Evolutionary conservation across 331 rosid species (phyloP).

Genomic region (Erythrophleum ivorense): DNA sequence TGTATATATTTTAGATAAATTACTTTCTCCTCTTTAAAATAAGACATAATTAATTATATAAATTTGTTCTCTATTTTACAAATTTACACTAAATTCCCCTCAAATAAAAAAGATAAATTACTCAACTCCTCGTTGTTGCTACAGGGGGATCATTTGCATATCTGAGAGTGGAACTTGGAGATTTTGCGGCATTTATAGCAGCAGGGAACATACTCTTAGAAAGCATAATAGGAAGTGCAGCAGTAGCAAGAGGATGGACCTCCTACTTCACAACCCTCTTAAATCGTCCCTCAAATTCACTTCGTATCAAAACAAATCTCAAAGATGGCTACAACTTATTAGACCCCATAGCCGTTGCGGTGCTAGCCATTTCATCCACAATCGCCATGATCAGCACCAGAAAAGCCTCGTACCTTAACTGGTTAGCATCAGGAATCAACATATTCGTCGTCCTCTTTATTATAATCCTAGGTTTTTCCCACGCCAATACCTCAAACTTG

Average conservation of each 20-base stretch:
- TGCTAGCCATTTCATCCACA: constrained; percentile 46
- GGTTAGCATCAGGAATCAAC: constrained; percentile 76
- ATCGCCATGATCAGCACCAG: constrained; percentile 68
- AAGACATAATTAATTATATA: too few relatives aligned
- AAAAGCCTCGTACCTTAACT: constrained; percentile 67
- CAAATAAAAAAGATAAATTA: too few relatives aligned
- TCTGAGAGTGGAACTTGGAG: constrained; percentile 46
- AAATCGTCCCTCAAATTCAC: constrained; percentile 55
- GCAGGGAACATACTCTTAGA: constrained; percentile 79
- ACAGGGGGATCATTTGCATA: too few relatives aligned
- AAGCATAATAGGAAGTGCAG: constrained; percentile 61
- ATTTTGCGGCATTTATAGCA: constrained; percentile 71
- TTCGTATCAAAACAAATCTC: constrained; percentile 58
- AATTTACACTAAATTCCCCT: too few relatives aligned
- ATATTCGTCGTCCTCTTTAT: constrained; percentile 58
- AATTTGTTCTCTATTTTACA: too few relatives aligned
- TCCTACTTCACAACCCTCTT: constrained; percentile 72
- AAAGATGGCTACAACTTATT: constrained; percentile 56
- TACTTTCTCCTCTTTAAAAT: too few relatives aligned
- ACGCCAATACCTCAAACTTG: constrained; percentile 62
- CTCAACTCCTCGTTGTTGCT: too few relatives aligned
- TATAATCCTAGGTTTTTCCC: constrained; percentile 60
- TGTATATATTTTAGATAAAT: too few relatives aligned
- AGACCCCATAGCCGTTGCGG: constrained; percentile 74
- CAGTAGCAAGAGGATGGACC: constrained; percentile 47